Evolutionary conservation across 108 stramenopile genomes (phyloP), one percentile per base, ranked within the genome.

Genomic region (Pseudonitzschia pungens): DNA sequence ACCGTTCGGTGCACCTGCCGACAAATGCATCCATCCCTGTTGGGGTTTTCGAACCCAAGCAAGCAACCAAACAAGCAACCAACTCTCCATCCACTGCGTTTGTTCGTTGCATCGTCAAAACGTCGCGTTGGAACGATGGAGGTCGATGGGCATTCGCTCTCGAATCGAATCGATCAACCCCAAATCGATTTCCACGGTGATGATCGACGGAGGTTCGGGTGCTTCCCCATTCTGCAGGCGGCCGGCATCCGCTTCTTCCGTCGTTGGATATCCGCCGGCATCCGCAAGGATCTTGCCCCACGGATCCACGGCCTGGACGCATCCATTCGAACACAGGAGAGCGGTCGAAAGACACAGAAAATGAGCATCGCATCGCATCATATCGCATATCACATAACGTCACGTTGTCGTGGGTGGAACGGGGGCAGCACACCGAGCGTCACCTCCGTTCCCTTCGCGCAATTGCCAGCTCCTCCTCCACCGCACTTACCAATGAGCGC

Each of bases 61-160:
- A 36, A 36, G 36, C 36, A 36, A 36, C 36, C 36, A 36, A 36
- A 2, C 36, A 2, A 36, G 4, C 2, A 36, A 36, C 36, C 45
- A 48, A 48, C 45, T 11, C 5, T 48, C 18, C 45, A 2, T 48
- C n/a, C n/a, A n/a, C 36, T 36, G 36, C 6, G 36, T 36, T 5
- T 36, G n/a, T n/a, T n/a, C n/a, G n/a, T n/a, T n/a, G 36, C 4
- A 36, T 36, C 2, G 2, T 48, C 18, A 48, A 18, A 22, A 55
- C 32, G 9, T 14, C n/a, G 85, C 81, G 56, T 54, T 54, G 18
- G 69, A 51, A 10, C 95, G 85, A 81, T 96, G 92, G 40, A 71
- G 42, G 45, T 87, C 84, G 40, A 96, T 86, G 29, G 95, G 95
- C 91, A 96, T 94, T 27, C 86, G 79, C 68, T 87, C 79, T 70